Evolutionary conservation across 495 filamentous ascomycete species (phyloP).

Genomic region (Neurospora sp.): DNA sequence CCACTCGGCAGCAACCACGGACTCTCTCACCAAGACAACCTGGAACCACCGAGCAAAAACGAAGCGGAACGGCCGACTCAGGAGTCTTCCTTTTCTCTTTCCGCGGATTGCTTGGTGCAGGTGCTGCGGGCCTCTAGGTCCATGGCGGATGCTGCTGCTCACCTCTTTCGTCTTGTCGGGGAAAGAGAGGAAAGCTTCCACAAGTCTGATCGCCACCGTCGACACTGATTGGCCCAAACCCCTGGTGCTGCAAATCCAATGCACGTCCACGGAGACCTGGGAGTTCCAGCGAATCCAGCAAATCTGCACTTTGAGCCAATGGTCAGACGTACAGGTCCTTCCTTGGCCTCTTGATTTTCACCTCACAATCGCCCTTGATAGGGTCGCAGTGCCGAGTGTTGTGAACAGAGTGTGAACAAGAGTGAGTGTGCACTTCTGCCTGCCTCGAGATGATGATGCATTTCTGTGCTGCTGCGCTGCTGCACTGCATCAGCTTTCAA

Average conservation of each 20-base stretch:
- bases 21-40: neutral
- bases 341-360: neutral
- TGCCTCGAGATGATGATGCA: neutral
- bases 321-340: neutral
- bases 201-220: slow-evolving; percentile 24
- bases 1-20: neutral
- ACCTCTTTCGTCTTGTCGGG: neutral
- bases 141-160: neutral
- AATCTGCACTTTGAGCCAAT: neutral
- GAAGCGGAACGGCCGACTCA: neutral
- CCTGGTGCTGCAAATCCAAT: neutral
- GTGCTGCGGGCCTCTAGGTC: neutral
- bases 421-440: neutral
- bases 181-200: neutral
- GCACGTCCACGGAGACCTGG: slow-evolving; percentile 11
- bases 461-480: neutral
- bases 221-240: slow-evolving; percentile 21
- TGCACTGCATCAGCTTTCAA: neutral
- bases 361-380: neutral
- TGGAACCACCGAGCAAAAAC: neutral
- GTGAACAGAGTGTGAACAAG: neutral
- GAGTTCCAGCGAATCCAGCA: neutral
- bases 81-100: neutral
- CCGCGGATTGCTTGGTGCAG: neutral
- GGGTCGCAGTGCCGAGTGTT: neutral